Evolutionary conservation across 495 filamentous ascomycete species (phyloP).

Genomic region (Endocarpon pusillum): DNA sequence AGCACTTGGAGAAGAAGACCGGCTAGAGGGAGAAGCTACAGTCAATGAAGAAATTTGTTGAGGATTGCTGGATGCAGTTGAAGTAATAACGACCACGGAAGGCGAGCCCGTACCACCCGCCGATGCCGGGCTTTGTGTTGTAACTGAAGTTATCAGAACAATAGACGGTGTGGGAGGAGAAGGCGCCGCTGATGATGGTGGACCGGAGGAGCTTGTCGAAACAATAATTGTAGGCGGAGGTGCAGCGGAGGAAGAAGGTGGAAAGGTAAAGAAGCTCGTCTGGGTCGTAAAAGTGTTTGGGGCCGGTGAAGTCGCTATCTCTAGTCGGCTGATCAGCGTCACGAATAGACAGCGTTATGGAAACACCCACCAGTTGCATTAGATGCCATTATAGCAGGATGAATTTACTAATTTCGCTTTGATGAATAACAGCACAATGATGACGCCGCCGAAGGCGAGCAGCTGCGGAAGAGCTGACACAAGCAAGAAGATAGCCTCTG

Average conservation of each 20-base stretch:
- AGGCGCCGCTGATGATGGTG: slow-evolving; percentile 57
- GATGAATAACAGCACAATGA: too few relatives aligned
- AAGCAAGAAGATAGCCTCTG: too few relatives aligned
- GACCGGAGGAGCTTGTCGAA: slow-evolving; percentile 68
- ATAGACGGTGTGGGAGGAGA: slow-evolving; percentile 41
- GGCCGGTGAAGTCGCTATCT: too few relatives aligned
- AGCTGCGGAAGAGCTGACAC: too few relatives aligned
- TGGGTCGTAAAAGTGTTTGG: too few relatives aligned
- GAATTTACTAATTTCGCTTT: too few relatives aligned
- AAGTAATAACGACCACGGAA: slow-evolving; percentile 11
- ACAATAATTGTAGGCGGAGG: slow-evolving; percentile 63
- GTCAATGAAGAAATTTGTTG: slow-evolving; percentile 17
- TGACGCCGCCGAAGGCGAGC: too few relatives aligned
- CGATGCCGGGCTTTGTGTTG: slow-evolving; percentile 17
- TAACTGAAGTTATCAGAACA: slow-evolving; percentile 11
- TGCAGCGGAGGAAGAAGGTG: slow-evolving; percentile 34
- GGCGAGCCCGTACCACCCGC: slow-evolving; percentile 10
- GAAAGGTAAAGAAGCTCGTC: slow-evolving; percentile 16
- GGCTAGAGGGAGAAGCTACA: slow-evolving; percentile 9
- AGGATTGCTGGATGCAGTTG: slow-evolving; percentile 16
- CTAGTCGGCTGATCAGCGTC: too few relatives aligned
- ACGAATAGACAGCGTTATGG: too few relatives aligned
- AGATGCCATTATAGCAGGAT: too few relatives aligned
- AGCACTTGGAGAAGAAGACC: slow-evolving; percentile 7
- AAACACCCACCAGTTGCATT: too few relatives aligned